Evolutionary conservation across 2,329 filamentous ascomycete genomes (phyloP).

Genomic region (Beauveria scarabaeidicola): DNA sequence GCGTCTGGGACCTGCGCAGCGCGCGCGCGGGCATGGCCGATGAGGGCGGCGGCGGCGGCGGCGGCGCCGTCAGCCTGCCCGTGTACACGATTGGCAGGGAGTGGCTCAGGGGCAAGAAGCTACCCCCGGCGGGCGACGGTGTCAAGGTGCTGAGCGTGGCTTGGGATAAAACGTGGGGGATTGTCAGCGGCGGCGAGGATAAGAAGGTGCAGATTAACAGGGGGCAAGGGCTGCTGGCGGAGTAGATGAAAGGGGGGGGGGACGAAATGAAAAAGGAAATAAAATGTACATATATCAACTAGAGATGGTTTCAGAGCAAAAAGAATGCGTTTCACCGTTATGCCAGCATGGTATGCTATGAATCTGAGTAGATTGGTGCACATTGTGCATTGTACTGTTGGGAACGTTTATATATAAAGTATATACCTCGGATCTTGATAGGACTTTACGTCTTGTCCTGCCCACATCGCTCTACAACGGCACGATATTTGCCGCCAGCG

Average conservation of each 20-base stretch:
- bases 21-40: conserved; percentile 48
- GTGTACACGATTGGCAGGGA: conserved; percentile 70
- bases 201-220: conserved; percentile 89
- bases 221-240: conserved; percentile 43
- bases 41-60: conserved; percentile 52
- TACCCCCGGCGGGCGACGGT: conserved; percentile 65
- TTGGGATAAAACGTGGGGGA: conserved; percentile 81
- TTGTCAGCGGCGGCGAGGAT: conserved; percentile 88
- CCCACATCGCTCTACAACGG: conserved; percentile 19
- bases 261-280: background rate
- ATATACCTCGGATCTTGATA: background rate
- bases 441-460: background rate
- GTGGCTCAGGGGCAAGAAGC: conserved; percentile 56
- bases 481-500: conserved; percentile 18
- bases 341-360: background rate
- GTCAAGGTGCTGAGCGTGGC: conserved; percentile 82
- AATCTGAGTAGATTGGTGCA: background rate
- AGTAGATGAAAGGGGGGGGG: conserved; percentile 17
- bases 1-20: conserved; percentile 86
- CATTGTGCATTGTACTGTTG: background rate
- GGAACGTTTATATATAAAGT: background rate
- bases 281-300: conserved; percentile 5
- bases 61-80: conserved; percentile 60
- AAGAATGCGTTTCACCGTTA: background rate
- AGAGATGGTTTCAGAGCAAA: background rate